Percentiles rank a stretch among this genome's conserved stretches.
These are phyloP conservation scores for Leccinum barrowsii DNA, from an alignment of 768 basidiomycete species.

Conservation along the genomic window DNA sequence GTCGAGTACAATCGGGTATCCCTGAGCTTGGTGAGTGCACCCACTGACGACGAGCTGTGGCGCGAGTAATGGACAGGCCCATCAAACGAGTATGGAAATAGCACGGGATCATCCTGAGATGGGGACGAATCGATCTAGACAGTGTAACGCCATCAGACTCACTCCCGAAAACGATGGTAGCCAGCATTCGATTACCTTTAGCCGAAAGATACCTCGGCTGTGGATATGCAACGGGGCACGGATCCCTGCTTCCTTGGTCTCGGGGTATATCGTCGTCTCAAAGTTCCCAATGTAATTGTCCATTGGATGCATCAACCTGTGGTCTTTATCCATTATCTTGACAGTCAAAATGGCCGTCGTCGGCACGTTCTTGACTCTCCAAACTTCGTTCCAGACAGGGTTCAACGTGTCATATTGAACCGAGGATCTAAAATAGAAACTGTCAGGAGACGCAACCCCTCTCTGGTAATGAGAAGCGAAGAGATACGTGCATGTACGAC, in stretches of 20 bases:
- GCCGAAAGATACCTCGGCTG: constrained; percentile 60
- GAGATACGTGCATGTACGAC: constrained; percentile 55
- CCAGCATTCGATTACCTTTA: constrained; percentile 44
- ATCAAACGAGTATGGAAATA: constrained; percentile 61
- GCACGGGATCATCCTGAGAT: constrained; percentile 38
- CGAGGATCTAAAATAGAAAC: constrained; percentile 48
- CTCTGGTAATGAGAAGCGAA: neutral
- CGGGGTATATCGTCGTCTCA: constrained; percentile 47
- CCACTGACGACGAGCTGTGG: constrained; percentile 70
- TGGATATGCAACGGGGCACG: constrained; percentile 48
- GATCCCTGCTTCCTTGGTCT: constrained; percentile 64
- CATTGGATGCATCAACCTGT: constrained; percentile 34
- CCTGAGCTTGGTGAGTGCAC: constrained; percentile 57
- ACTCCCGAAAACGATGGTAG: neutral
- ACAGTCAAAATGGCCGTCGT: constrained; percentile 54
- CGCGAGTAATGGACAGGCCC: constrained; percentile 70
- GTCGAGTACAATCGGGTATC: constrained; percentile 69
- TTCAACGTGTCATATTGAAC: constrained; percentile 52
- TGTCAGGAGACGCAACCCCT: neutral
- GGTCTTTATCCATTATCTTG: constrained; percentile 69
- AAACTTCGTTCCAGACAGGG: constrained; percentile 76
- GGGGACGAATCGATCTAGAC: constrained; percentile 54
- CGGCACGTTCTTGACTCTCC: constrained; percentile 74
- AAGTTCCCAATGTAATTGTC: constrained; percentile 69
- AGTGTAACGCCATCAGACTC: constrained; percentile 1